Evolutionary conservation across 345 rosid species (phyloP), one percentile per base, ranked within the genome.

Genomic region (Syzygium jambos): DNA sequence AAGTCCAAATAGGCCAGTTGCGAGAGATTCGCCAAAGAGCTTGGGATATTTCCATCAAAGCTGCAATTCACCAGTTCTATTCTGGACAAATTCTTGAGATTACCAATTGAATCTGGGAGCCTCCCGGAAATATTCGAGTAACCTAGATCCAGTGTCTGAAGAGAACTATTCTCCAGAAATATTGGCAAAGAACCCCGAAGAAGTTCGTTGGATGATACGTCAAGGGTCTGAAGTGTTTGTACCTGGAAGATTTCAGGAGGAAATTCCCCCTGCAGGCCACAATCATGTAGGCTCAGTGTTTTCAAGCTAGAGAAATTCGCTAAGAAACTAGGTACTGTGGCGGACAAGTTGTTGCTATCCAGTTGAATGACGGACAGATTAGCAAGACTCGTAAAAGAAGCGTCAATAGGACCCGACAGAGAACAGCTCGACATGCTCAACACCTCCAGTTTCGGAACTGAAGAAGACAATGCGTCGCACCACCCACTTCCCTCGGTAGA

Each of bases 31-130:
- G 3, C 4, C 4, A 38, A 0, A 3, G 41, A 38, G 41, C 41
- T 38, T 3, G 41, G 41, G 41, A 38, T 38, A 2, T 21, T 2
- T 38, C 93, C 93, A 4, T 29, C 41, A 63, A 92, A 90, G 12
- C 77, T 87, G 91, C 93, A 91, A 5, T 2, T 0, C 8, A 25
- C 11, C 43, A 90, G n/a, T 11, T 89, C 87, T 61, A 93, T 1
- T 63, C 38, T 87, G 0, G 91, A 88, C 84, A 93, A 54, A 17
- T 85, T 65, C 9, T 9, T 23, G 8, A 92, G 88, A 10, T 77
- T 85, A 3, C 90, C 90, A 5, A 93, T 89, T 49, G 95, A 92
- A 49, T 85, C 85, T 4, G 94, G 94, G 23, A 93, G 11, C 6
- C 22, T 8, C 30, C 94, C 93, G 0, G 90, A 88, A 68, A 92